Base-by-base conservation (phyloP, 805 yeast species). In the Cyberlindnera petersonii region DNA sequence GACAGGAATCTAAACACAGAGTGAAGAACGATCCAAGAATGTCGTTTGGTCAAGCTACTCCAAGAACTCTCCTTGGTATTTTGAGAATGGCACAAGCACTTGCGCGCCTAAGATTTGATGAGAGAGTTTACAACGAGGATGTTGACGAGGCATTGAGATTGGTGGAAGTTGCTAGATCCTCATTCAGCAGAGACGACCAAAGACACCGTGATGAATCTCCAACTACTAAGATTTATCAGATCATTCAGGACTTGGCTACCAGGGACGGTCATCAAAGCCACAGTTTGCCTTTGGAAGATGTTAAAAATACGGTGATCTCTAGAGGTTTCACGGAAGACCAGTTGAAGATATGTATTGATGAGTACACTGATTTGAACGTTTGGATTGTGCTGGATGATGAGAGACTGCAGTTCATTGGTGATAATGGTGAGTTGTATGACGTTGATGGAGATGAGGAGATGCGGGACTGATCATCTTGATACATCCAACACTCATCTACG, bases 91-190 rank as follows among this genome's bases (percentile, higher is more conserved):
- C 98, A 2, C 98, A 91, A 65, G 98, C 97, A 1, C 71, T 86
- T 47, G 98, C 98, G 0, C 75, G 96, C 53, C 71, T 93, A 42
- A 74, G 97, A 56, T 86, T 93, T 59, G 80, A 81, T 42, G 72
- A 82, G 46, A 64, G 57, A 15, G 98, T 93, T 7, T 71, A 69
- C 23, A 65, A 71, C 30, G 85, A 77, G 42, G 98, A 93, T 62
- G 96, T 93, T 28, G 98, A 93, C 56, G 99, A 93, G 65, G 96
- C 98, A 0, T 68, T 93, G 55, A 76, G 98, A 55, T 72, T 93
- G 49, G 70, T 82, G 41, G 82, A 82, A 52, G 95, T 86, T 11
- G 86, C 96, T n/a, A 86, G 89, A 63, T 79, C 83, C 42, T 83
- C 96, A 7, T 71, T 91, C 53, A 35, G 35, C 26, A 74, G 75